Evolutionary conservation across 1,284 basidiomycete species (phyloP).

Genomic region (Inonotus hispidus): DNA sequence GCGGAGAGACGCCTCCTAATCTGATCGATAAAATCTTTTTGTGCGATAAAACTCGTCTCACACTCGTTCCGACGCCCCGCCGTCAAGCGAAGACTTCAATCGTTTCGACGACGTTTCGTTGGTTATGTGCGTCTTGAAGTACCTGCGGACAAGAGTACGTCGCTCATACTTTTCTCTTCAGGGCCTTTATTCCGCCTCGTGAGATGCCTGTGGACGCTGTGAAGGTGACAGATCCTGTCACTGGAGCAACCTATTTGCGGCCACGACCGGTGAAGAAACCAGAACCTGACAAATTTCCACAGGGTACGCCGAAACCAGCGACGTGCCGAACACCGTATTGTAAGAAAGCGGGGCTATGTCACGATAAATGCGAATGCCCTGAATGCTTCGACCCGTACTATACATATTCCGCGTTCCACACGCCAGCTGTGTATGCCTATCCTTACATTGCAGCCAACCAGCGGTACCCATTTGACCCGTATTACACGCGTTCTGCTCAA

Average conservation of each 20-base stretch:
- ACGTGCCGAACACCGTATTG: slow-evolving; percentile 8
- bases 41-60: neutral
- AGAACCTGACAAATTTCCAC: neutral
- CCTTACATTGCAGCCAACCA: neutral
- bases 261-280: neutral
- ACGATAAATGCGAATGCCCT: neutral
- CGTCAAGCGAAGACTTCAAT: neutral
- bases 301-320: neutral
- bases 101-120: neutral
- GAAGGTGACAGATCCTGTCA: slow-evolving; percentile 6
- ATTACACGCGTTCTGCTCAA: neutral
- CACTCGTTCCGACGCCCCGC: neutral
- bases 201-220: slow-evolving; percentile 3
- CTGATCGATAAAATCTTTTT: neutral
- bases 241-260: slow-evolving; percentile 11
- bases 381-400: neutral
- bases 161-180: neutral
- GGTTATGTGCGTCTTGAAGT: slow-evolving; percentile 1
- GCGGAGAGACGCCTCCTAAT: neutral
- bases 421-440: neutral
- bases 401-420: neutral
- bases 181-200: slow-evolving; percentile 7
- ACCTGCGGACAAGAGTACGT: neutral
- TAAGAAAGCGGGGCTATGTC: neutral
- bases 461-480: neutral